Base-by-base conservation (phyloP, 75 land plant genomes). In the Chamaecyparis obtusa region DNA sequence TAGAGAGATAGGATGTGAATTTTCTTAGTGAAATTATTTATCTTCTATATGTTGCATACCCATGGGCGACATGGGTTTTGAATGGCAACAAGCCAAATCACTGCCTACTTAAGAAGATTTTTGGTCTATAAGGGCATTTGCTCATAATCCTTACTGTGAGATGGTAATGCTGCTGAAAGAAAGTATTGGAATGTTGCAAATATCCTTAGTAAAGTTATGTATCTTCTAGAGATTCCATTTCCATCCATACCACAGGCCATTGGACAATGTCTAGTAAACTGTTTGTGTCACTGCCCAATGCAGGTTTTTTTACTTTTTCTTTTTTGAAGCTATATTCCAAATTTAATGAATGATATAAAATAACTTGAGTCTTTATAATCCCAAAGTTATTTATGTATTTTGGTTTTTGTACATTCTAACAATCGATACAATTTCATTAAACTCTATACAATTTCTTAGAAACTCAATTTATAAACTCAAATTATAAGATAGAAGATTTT, bases 161-260 rank as follows among this genome's bases (percentile, higher is more conserved):
- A 91, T 97, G 93, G 96, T 98, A 81, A 98, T 98, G 99, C 99
- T 98, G 16, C 85, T 98, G 37, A 97, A 90, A 96, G 99, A 88
- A 94, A 92, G 86, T 54, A 64, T 64, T 64, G 24, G 69, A 27
- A 64, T 64, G 8, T 64, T 27, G 69, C n/a, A 24, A 64, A 64
- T 1, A 64, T 21, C 24, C 27, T 57, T 19, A 57, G 24, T 57
- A 57, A 57, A 57, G 19, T 57, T 57, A 4, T 57, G 6, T 57
- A 57, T 6, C 64, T 21, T 64, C n/a, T 64, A 64, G 7, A 27
- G 30, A 7, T 64, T 24, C 0, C 7, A 57, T 57, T 57, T 57
- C 64, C 64, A 57, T 57, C 27, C 64, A 57, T 57, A 21, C 64
- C 24, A 57, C 64, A 21, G 6, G 64, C 64, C 64, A 57, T 57